phyloP scores from a whole-genome alignment of 2,329 filamentous ascomycete genomes.

The Trematosphaeria pertusa region DNA sequence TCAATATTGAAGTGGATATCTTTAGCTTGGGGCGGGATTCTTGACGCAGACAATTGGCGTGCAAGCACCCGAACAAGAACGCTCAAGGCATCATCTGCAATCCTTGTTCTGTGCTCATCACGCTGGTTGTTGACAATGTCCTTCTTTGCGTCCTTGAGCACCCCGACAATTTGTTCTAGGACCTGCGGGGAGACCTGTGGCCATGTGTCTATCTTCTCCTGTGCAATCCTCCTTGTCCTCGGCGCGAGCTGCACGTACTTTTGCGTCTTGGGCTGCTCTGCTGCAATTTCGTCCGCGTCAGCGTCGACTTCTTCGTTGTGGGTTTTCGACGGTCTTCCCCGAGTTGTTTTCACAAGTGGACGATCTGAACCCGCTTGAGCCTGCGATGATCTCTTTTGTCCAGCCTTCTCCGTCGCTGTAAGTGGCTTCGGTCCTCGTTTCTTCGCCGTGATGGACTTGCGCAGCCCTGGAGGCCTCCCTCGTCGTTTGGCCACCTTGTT shows the following conservation, averaged over 20 bases:
- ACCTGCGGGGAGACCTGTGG: conserved; percentile 62
- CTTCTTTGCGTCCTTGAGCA: conserved; percentile 66
- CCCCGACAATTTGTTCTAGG: conserved; percentile 61
- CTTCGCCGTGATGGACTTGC: conserved; percentile 21
- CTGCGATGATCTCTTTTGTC: not conserved
- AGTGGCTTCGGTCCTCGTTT: conserved; percentile 12
- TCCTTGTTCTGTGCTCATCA: conserved; percentile 54
- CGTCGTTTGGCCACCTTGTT: conserved; percentile 26
- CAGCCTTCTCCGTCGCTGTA: conserved; percentile 1
- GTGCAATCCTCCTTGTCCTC: conserved; percentile 44
- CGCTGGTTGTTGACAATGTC: conserved; percentile 66
- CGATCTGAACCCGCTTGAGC: not conserved
- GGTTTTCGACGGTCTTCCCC: not conserved
- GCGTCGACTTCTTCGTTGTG: conserved; percentile 7
- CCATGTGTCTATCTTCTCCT: conserved; percentile 55
- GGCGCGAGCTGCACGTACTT: conserved; percentile 44
- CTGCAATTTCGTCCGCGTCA: conserved; percentile 28
- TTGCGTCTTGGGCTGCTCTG: conserved; percentile 23
- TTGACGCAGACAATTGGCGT: conserved; percentile 65
- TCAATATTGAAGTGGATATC: conserved; percentile 69
- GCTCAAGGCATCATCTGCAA: conserved; percentile 64
- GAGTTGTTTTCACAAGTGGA: not conserved
- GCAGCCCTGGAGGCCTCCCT: conserved; percentile 33
- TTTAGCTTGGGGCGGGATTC: conserved; percentile 67
- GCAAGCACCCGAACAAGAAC: conserved; percentile 63